phyloP scores from a whole-genome alignment of 2,329 filamentous ascomycete genomes.

The Claviceps sp. region DNA sequence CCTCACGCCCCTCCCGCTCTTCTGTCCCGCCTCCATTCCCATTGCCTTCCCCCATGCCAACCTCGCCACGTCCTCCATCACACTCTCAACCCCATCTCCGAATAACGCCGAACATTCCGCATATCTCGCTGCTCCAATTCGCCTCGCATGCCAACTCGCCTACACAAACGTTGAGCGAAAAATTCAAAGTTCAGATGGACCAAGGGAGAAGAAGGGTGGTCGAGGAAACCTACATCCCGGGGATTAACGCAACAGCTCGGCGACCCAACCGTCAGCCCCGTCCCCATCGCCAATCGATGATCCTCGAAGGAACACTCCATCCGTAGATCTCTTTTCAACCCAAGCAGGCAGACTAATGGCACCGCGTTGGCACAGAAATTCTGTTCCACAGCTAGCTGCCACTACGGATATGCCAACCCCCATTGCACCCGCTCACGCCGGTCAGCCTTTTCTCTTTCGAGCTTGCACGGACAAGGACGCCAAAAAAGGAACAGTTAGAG shows the following conservation, averaged over 20 bases:
- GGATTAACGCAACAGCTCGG: constrained; percentile 18
- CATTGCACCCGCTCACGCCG: not conserved
- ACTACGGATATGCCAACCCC: not conserved
- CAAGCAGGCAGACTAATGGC: constrained; percentile 20
- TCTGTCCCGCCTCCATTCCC: not conserved
- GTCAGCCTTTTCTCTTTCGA: not conserved
- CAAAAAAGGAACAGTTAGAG: not conserved
- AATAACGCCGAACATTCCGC: constrained; percentile 23
- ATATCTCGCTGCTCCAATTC: constrained; percentile 18
- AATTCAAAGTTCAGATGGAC: not conserved
- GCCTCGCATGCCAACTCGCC: constrained; percentile 19
- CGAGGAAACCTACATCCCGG: constrained; percentile 13
- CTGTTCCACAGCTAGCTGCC: constrained; percentile 12
- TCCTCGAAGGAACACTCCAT: constrained; percentile 7
- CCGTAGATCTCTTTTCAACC: constrained; percentile 21
- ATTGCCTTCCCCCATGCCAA: constrained; percentile 13
- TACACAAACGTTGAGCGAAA: constrained; percentile 5
- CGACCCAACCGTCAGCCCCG: not conserved
- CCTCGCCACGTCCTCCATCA: constrained; percentile 16
- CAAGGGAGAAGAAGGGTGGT: not conserved
- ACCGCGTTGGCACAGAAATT: constrained; percentile 2
- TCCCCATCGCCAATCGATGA: constrained; percentile 4
- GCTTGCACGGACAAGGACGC: not conserved
- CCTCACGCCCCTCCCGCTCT: not conserved
- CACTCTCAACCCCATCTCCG: constrained; percentile 19